These are phyloP conservation scores for Aspergillus ruber DNA, from an alignment of 2,329 filamentous ascomycete species.

Conservation along the genomic window DNA sequence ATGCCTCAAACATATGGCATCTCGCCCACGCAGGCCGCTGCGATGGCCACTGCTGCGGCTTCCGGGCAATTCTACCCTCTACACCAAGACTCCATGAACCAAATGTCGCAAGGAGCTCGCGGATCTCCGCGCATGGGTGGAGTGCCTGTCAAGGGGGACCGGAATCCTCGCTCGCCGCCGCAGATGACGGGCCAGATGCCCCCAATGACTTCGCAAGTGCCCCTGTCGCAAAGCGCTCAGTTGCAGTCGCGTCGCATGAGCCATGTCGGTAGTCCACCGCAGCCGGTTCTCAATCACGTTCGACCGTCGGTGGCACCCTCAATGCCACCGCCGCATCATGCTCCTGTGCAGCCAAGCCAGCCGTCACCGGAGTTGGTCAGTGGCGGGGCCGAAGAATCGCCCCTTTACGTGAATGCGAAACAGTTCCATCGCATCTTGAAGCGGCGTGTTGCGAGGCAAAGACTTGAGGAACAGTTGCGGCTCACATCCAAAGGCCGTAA, in stretches of 20 bases:
- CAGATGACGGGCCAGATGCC: slow-evolving; percentile 59
- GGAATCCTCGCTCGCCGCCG: slow-evolving; percentile 68
- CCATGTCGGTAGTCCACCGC: slow-evolving; percentile 67
- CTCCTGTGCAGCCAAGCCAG: slow-evolving; percentile 59
- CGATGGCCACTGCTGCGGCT: slow-evolving; percentile 89
- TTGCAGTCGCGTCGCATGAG: slow-evolving; percentile 65
- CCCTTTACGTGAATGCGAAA: slow-evolving; percentile 96
- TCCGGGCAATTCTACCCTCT: slow-evolving; percentile 76
- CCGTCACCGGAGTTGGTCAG: slow-evolving; percentile 75
- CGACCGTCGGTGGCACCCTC: slow-evolving; percentile 47
- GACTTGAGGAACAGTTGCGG: slow-evolving; percentile 83
- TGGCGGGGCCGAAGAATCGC: slow-evolving; percentile 74
- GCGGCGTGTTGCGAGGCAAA: slow-evolving; percentile 84
- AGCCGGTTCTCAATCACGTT: slow-evolving; percentile 68
- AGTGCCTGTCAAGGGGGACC: slow-evolving; percentile 63
- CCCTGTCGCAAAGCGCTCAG: slow-evolving; percentile 50
- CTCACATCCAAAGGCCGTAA: slow-evolving; percentile 93
- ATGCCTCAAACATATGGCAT: slow-evolving; percentile 73
- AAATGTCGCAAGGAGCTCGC: slow-evolving; percentile 49
- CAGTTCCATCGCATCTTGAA: slow-evolving; percentile 98
- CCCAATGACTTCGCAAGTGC: slow-evolving; percentile 41
- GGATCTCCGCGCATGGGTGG: slow-evolving; percentile 73
- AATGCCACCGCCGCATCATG: slow-evolving; percentile 48
- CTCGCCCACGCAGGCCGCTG: slow-evolving; percentile 77
- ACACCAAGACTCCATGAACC: slow-evolving; percentile 61